Evolutionary conservation across 78 protist genomes (phyloP), one percentile per base, ranked within the genome.

Genomic region (Dictyostelium firmibasis): DNA sequence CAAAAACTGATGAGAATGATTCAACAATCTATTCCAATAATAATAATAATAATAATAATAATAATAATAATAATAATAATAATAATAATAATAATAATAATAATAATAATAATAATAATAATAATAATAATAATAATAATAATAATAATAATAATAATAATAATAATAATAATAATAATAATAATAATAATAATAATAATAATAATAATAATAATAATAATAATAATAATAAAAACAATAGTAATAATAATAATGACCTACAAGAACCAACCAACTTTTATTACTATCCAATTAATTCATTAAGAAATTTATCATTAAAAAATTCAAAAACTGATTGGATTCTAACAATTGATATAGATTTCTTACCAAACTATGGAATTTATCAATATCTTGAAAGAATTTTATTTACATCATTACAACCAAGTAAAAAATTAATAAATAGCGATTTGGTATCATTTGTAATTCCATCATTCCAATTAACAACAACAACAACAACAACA

Each of bases 271-370:
- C n/a, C n/a, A n/a, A n/a, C n/a, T n/a, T n/a, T 25, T 57, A 82
- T 8, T 35, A 84, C n/a, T 86, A 86, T 29, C 92, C 92, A 76
- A 35, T 86, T 11, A 86, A 86, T 57, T 76, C 62, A 47, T 60
- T 86, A 29, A 76, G 81, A 79, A 88, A 88, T 69, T 23, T 79
- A 67, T 18, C 86, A 31, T 27, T 81, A 20, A 23, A 35, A 47
- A 81, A 50, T 81, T 35, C 60, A 20, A 81, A 31, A 81, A 88
- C 86, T 2, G 86, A 79, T 1, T 79, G 92, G 92, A 79, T 88
- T n/a, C 23, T 88, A 29, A n/a, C 47, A 27, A 27, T 88, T 44
- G 85, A 88, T 1, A 77, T 83, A 25, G 93, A 88, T 44, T 67
- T 43, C 23, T 38, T 79, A 29, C 83, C 93, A 79, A 78, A 75